Base-by-base conservation (phyloP, 371 early-diverging fungal genomes). In the Mortierella sp. region DNA sequence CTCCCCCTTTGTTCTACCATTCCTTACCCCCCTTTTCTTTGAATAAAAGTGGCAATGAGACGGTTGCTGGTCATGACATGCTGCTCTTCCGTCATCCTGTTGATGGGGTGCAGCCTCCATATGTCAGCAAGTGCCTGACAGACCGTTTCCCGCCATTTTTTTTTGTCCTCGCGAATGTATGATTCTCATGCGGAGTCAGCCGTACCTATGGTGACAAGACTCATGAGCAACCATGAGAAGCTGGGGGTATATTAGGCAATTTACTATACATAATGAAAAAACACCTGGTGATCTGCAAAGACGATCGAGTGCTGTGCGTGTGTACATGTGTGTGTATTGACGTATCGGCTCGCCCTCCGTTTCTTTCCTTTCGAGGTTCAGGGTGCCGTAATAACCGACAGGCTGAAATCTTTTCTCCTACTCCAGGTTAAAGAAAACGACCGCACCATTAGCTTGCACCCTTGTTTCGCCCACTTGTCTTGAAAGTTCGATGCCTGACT, bases 341-440 rank as follows among this genome's bases (percentile, higher is more conserved):
- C n/a, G n/a, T n/a, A n/a, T 34, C 7, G 10, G 34, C 34, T 10
- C 4, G 34, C 34, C 34, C 7, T 34, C 34, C 34, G 34, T 10
- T 34, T 10, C 10, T 34, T 34, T 34, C 10, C 34, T n/a, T n/a
- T n/a, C n/a, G n/a, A n/a, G n/a, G n/a, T n/a, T n/a, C n/a, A n/a
- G n/a, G n/a, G n/a, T n/a, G n/a, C n/a, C n/a, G n/a, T n/a, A n/a
- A n/a, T n/a, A n/a, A n/a, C n/a, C n/a, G 45, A 43, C 16, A 9
- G 45, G 5, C 3, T 19, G 45, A 43, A 16, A 5, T 14, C 5
- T 39, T 42, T 45, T 5, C 45, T 43, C 9, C 45, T 58, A 61
- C 31, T 73, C 73, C 19, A 73, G 64, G 46, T 73, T 68, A 38
- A 73, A 73, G 1, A 47, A 34, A 3, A 67, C 73, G 27, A 57